Evolutionary conservation across 1,284 basidiomycete species (phyloP).

Genomic region (Fomitopsis palustris): DNA sequence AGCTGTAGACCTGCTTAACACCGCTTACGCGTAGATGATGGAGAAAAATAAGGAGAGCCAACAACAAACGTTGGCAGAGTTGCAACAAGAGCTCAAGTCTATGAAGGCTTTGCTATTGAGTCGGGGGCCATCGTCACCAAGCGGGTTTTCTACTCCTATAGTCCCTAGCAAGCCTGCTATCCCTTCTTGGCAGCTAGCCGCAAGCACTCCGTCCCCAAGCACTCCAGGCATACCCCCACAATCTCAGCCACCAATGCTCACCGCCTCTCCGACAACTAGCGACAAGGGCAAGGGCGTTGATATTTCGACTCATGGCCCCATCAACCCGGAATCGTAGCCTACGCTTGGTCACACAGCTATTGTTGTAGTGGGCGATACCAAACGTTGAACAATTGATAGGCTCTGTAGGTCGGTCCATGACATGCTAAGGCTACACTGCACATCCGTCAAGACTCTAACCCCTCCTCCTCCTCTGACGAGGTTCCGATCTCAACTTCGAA

Average conservation of each 20-base stretch:
- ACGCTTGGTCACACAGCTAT: neutral
- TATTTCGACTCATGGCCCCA: neutral
- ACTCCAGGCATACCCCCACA: conserved; percentile 11
- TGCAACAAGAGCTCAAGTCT: conserved; percentile 94
- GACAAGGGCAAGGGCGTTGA: conserved; percentile 32
- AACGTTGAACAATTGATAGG: neutral
- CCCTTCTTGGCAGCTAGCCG: conserved; percentile 84
- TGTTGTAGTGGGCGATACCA: neutral
- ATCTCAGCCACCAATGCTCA: conserved; percentile 15
- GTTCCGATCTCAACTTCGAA: neutral
- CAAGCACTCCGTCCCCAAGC: conserved; percentile 16
- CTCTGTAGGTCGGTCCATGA: neutral
- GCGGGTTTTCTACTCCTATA: conserved; percentile 47
- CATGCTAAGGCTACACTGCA: neutral
- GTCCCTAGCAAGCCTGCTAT: conserved; percentile 67
- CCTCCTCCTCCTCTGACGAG: neutral
- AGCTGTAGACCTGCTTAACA: neutral
- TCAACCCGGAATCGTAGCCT: neutral
- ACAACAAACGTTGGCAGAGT: conserved; percentile 72
- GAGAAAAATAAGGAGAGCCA: conserved; percentile 89
- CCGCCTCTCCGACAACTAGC: conserved; percentile 15
- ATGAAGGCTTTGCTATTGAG: conserved; percentile 91
- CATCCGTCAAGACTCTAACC: neutral
- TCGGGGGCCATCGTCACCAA: conserved; percentile 54
- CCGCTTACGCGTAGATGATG: conserved; percentile 65